These are phyloP conservation scores for Aureoboletus auriporus DNA, from an alignment of 768 basidiomycete genomes.

Conservation along the genomic window DNA sequence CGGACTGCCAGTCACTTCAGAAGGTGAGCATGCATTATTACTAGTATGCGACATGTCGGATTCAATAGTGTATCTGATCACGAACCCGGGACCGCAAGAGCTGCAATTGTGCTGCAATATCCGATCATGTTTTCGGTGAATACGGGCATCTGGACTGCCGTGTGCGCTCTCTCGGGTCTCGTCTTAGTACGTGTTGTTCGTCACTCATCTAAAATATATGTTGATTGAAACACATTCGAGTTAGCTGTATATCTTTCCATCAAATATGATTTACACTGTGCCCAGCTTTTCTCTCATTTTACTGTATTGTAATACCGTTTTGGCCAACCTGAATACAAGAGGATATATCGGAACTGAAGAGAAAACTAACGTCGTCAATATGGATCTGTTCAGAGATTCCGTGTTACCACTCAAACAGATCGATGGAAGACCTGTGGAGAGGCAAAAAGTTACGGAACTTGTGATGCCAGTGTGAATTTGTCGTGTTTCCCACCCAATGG, in stretches of 20 bases:
- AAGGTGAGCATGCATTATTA: neutral
- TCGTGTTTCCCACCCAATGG: too few species aligned
- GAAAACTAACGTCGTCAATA: neutral
- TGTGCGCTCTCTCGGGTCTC: constrained; percentile 37
- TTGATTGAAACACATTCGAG: too few species aligned
- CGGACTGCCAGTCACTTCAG: neutral
- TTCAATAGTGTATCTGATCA: neutral
- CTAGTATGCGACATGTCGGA: neutral
- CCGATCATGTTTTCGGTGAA: constrained; percentile 6
- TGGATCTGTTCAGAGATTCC: neutral
- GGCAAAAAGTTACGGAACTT: too few species aligned
- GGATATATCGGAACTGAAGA: neutral
- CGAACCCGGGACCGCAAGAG: too few species aligned
- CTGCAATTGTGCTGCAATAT: constrained; percentile 5
- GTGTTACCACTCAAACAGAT: neutral
- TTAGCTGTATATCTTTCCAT: neutral
- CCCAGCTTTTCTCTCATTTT: neutral
- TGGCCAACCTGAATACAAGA: constrained; percentile 1
- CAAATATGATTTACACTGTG: neutral
- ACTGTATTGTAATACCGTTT: neutral
- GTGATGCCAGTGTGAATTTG: too few species aligned
- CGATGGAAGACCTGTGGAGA: too few species aligned
- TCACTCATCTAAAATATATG: too few species aligned
- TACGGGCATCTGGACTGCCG: constrained; percentile 46
- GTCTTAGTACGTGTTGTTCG: constrained; percentile 41